Conservation (phyloP, 148 eudicot species). For the Rhododendron williamsianum region DNA sequence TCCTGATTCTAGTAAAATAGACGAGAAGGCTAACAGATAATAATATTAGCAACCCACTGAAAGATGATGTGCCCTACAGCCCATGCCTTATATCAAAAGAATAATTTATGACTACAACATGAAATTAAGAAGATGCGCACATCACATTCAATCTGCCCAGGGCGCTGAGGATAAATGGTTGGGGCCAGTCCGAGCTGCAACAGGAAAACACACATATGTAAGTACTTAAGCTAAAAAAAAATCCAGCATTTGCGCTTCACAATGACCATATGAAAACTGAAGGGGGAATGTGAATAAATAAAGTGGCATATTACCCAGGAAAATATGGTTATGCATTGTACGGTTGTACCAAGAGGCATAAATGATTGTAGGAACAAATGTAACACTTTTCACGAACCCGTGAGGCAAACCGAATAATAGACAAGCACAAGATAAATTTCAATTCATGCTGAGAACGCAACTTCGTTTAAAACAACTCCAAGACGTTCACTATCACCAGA, state of each 20-base stretch:
- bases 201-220: background rate
- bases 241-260: background rate
- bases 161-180: constrained; percentile 72
- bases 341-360: background rate
- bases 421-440: background rate
- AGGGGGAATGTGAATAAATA: background rate
- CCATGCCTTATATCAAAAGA: background rate
- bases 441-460: background rate
- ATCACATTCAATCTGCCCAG: constrained; percentile 87
- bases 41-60: background rate
- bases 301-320: background rate
- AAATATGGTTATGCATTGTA: background rate
- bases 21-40: background rate
- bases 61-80: constrained; percentile 2
- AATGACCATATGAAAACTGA: background rate
- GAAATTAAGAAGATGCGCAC: constrained; percentile 42
- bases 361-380: background rate
- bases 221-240: background rate
- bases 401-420: background rate
- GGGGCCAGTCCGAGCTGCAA: constrained; percentile 60
- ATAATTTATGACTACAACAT: background rate
- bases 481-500: background rate
- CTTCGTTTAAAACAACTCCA: background rate
- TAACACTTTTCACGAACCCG: background rate
- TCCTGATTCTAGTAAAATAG: background rate